Evolutionary conservation across 108 stramenopile species (phyloP), one percentile per base, ranked within the genome.

Genomic region (Aureococcus anophagefferens): DNA sequence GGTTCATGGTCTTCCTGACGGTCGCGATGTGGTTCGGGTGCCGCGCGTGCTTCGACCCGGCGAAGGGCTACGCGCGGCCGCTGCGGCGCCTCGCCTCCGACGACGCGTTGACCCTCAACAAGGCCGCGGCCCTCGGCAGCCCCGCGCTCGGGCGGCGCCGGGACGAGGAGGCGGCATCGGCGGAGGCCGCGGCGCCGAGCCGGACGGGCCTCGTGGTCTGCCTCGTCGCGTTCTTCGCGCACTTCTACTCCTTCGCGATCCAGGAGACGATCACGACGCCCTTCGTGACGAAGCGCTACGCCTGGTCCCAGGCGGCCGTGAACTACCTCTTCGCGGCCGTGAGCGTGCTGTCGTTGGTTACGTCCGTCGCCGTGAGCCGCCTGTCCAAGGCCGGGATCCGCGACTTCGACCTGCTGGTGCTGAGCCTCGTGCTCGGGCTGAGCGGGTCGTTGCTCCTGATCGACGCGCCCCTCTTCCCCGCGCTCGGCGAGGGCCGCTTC

Each of bases 181-280:
- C 21, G 21, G 3, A 25, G 7, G 25, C 1, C 51, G 21, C 51
- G 13, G 51, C 51, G 21, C 7, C 51, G 21, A n/a, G 51, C 51
- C 51, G 21, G 51, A 59, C 51, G 21, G 81, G 77, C 34, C 59
- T 82, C 15, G 32, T 63, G 18, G 46, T 78, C 69, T 72, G 77
- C 78, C 76, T 82, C 37, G 30, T 72, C 11, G 29, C 76, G 0
- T 82, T 82, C 71, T 79, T 73, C 63, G 72, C 79, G 11, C 81
- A 82, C 68, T 82, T 73, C 76, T 82, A 79, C 68, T 73, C 69
- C 30, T 82, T 82, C 62, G 81, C 81, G 13, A 71, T 82, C 21
- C 81, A 82, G 64, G 81, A 82, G 51, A 82, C 81, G 0, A 79
- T 82, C 72, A 82, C 78, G 4, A 79, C 81, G 16, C 81, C 81